Conservation (phyloP, 2,329 filamentous ascomycete species). For the Tolypocladium cylindrosporum region DNA sequence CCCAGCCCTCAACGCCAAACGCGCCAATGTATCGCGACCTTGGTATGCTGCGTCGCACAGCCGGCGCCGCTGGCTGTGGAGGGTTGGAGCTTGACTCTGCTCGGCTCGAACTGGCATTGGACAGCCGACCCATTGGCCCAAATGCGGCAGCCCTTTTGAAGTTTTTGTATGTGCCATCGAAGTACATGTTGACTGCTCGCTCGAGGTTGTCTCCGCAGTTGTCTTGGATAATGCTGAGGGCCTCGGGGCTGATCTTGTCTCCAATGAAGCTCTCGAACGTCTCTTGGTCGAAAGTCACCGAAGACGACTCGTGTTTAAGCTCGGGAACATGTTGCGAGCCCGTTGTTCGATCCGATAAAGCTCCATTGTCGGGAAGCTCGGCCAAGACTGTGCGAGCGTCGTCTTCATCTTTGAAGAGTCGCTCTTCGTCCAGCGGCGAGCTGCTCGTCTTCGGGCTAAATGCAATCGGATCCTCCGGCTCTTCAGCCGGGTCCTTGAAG, state of each 20-base stretch:
- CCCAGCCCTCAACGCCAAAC: conserved; percentile 87
- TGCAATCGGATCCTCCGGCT: conserved; percentile 14
- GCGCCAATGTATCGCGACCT: conserved; percentile 69
- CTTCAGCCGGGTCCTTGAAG: conserved; percentile 23
- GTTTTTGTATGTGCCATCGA: conserved; percentile 57
- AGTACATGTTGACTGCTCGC: conserved; percentile 58
- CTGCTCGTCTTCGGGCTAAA: conserved; percentile 12
- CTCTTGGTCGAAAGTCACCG: conserved; percentile 41
- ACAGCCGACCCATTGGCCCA: background rate
- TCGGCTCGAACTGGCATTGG: conserved; percentile 3
- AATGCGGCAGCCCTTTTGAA: conserved; percentile 19
- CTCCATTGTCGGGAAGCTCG: conserved; percentile 6
- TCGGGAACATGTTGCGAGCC: conserved; percentile 5
- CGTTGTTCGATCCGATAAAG: conserved; percentile 3
- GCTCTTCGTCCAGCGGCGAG: conserved; percentile 13
- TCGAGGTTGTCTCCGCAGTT: conserved; percentile 49
- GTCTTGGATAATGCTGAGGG: conserved; percentile 39
- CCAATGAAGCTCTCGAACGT: conserved; percentile 52
- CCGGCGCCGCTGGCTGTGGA: conserved; percentile 4
- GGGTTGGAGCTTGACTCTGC: conserved; percentile 2
- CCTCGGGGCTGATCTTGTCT: conserved; percentile 38
- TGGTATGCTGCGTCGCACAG: conserved; percentile 19
- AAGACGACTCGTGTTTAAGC: conserved; percentile 13
- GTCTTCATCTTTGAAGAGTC: conserved; percentile 14
- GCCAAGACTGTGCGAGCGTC: conserved; percentile 6